Percentiles rank a stretch among this genome's conserved stretches.
Conservation (phyloP, 1,284 basidiomycete genomes). For the Cryptococcus wingfieldii region DNA sequence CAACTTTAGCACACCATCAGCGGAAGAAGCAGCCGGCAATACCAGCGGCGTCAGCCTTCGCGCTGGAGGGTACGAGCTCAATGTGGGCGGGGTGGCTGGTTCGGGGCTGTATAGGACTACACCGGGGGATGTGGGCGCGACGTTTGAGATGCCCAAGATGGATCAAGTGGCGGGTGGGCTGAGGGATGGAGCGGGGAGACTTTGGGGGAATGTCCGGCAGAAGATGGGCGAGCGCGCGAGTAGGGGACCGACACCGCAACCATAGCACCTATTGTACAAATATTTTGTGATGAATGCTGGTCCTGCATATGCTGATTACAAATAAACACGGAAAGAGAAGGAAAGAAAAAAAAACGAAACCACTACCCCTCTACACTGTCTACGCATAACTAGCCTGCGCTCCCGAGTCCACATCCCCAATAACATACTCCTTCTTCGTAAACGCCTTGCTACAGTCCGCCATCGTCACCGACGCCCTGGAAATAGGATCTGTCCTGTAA, state of each 20-base stretch:
- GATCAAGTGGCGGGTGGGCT: constrained; percentile 59
- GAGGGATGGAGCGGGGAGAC: constrained; percentile 66
- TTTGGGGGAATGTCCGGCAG: constrained; percentile 82
- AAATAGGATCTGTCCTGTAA: constrained; percentile 74
- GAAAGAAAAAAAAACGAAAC: neutral
- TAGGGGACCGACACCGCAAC: constrained; percentile 38
- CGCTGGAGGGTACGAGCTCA: constrained; percentile 84
- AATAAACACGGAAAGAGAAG: neutral
- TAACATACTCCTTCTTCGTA: constrained; percentile 41
- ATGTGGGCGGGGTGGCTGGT: constrained; percentile 74
- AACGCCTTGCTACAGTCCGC: constrained; percentile 49
- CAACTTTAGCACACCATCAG: constrained; percentile 50
- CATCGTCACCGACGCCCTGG: constrained; percentile 52
- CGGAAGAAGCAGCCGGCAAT: constrained; percentile 53
- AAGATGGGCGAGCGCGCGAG: constrained; percentile 88
- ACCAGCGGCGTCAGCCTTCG: constrained; percentile 64
- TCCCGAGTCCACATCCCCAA: constrained; percentile 15
- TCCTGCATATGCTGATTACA: constrained; percentile 4
- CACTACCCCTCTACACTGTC: neutral
- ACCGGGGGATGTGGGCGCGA: constrained; percentile 61
- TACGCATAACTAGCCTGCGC: constrained; percentile 29
- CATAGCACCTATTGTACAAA: neutral
- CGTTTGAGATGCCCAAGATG: constrained; percentile 62
- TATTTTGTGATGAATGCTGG: neutral
- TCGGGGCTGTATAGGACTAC: constrained; percentile 73